A percentile compares a stretch with the other conserved stretches of the same genome.
These are phyloP conservation scores for Nidula niveotomentosa DNA, from an alignment of 1,284 basidiomycete species.

Conservation along the genomic window DNA sequence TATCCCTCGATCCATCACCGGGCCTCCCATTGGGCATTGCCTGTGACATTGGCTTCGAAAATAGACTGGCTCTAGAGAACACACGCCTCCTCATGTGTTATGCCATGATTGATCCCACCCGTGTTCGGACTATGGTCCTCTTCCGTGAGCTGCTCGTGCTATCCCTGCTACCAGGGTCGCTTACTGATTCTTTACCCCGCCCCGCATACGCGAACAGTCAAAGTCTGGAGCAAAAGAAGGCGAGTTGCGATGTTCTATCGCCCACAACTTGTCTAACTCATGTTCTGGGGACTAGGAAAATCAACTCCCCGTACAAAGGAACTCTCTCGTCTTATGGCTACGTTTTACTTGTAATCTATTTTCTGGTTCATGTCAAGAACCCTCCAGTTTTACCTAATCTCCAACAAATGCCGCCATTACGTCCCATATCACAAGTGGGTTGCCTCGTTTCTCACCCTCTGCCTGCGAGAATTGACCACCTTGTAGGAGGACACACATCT, in stretches of 20 bases:
- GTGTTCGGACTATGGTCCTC: conserved; percentile 92
- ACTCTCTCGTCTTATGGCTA: conserved; percentile 98
- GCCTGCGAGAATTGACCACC: conserved; percentile 10
- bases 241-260: conserved; percentile 25
- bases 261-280: conserved; percentile 5
- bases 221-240: conserved; percentile 98
- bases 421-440: conserved; percentile 71
- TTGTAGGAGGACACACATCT: conserved; percentile 83
- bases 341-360: conserved; percentile 97
- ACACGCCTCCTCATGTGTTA: conserved; percentile 96
- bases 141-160: conserved; percentile 70
- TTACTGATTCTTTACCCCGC: conserved; percentile 9
- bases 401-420: conserved; percentile 85
- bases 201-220: conserved; percentile 57
- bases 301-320: conserved; percentile 97
- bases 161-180: conserved; percentile 1
- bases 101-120: conserved; percentile 94
- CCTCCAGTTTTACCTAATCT: conserved; percentile 92
- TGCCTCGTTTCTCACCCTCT: conserved; percentile 5
- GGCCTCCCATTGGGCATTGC: conserved; percentile 90
- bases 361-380: conserved; percentile 95
- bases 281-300: conserved; percentile 62
- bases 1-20: conserved; percentile 88
- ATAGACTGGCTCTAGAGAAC: conserved; percentile 95
- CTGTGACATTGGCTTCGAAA: conserved; percentile 99